Base-by-base conservation (phyloP, 148 eudicot genomes). In the Rhododendron ferrugineum region DNA sequence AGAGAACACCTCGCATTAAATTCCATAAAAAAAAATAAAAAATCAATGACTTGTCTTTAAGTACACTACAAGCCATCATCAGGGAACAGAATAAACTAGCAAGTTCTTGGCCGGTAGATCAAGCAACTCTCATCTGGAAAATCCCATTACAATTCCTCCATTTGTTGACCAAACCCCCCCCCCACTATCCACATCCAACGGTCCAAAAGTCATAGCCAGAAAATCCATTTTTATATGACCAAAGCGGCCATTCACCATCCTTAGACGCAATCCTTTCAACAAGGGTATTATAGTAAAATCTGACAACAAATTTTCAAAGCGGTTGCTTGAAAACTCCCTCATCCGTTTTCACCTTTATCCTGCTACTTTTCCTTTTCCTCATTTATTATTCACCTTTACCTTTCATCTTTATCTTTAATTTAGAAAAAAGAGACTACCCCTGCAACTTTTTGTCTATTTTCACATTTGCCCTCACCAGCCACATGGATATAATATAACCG, bases 141-240 rank as follows among this genome's bases (percentile, higher is more conserved):
- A 23, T 20, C 47, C 50, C 28, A 2, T 20, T 20, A 10, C 84
- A 82, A 18, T 82, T 64, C 20, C 74, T 62, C 36, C 30, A 28
- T 75, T 82, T 82, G 84, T 26, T 82, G 58, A 82, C 47, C 84
- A 74, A 82, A 82, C 47, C 84, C 77, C 54, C 47, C 84, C 77
- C 54, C 26, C 28, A 8, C 34, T 6, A 18, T 26, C 36, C 20
- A 42, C 7, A 42, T 79, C 81, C 22, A 23, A 60, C 60, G 20
- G 54, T 44, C 42, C 84, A 15, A 77, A 44, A 66, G 84, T 82
- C 84, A 26, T 68, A 82, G 68, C 84, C 2, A 66, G n/a, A 66
- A 82, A 42, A 42, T 58, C 54, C 18, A 62, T 16, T 26, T 14
- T 77, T 28, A 26, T 66, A 54, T 46, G 54, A 44, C 58, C 26